phyloP scores from a whole-genome alignment of 2,329 filamentous ascomycete genomes.

The Trichoderma sp. region DNA sequence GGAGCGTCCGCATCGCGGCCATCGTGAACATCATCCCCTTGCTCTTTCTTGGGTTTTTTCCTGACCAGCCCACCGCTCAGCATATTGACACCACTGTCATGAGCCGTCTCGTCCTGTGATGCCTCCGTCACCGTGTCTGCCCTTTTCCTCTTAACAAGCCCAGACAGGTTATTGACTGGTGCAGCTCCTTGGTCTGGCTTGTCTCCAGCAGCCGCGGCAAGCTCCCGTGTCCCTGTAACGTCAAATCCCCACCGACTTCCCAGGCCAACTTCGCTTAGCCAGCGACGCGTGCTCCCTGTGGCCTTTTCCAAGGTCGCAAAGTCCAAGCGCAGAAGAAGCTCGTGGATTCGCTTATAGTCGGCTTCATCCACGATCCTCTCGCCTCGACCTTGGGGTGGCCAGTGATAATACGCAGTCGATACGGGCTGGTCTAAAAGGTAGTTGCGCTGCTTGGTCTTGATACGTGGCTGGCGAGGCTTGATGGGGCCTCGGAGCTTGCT shows the following conservation, averaged over 20 bases:
- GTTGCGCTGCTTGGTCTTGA: slow-evolving; percentile 58
- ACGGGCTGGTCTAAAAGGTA: slow-evolving; percentile 49
- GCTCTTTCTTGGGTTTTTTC: slow-evolving; percentile 51
- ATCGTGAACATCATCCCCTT: slow-evolving; percentile 13
- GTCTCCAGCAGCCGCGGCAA: slow-evolving; percentile 19
- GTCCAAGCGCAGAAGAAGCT: slow-evolving; percentile 69
- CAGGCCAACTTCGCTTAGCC: slow-evolving; percentile 64
- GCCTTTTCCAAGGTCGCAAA: slow-evolving; percentile 66
- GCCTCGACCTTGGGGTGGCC: slow-evolving; percentile 61
- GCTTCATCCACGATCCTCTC: slow-evolving; percentile 60
- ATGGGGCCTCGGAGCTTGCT: slow-evolving; percentile 58
- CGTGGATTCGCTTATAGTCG: slow-evolving; percentile 65
- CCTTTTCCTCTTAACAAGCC: slow-evolving; percentile 49
- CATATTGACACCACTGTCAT: slow-evolving; percentile 41
- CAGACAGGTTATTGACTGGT: slow-evolving; percentile 47
- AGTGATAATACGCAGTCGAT: slow-evolving; percentile 61
- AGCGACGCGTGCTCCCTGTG: slow-evolving; percentile 62
- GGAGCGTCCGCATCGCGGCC: slow-evolving; percentile 20
- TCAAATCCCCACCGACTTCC: slow-evolving; percentile 51
- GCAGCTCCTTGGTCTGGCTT: slow-evolving; percentile 8
- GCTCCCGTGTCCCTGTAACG: slow-evolving; percentile 44
- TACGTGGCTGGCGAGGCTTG: slow-evolving; percentile 58
- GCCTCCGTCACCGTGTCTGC: slow-evolving; percentile 25
- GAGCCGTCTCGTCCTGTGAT: slow-evolving; percentile 19
- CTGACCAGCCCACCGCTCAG: slow-evolving; percentile 47